Base-by-base conservation (phyloP, 2,329 filamentous ascomycete genomes). In the Aspergillus latus region DNA sequence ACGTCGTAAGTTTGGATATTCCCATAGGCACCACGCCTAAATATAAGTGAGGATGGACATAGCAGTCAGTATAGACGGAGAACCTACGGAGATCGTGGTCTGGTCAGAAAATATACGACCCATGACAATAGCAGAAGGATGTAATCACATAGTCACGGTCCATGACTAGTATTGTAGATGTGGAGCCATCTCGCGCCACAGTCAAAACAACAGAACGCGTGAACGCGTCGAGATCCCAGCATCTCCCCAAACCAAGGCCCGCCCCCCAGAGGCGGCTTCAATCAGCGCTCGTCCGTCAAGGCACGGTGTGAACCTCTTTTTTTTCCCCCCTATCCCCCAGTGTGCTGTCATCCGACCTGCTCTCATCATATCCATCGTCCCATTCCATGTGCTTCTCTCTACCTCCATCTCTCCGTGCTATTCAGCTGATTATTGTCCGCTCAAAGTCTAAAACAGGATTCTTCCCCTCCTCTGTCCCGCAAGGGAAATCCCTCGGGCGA, bases 401-500 rank as follows among this genome's bases (percentile, higher is more conserved):
- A 32, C 28, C 21, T 52, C 48, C 40, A 16, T 57, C 46, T 48
- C 44, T 40, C 49, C 30, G 46, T 52, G 42, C 49, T 43, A 13
- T 43, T 39, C 43, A 36, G 44, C 45, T 48, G 43, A 52, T 43
- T 53, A 43, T 53, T 48, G 42, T 36, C 29, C 40, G 28, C 42
- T 40, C 39, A 42, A 57, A 57, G 50, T 50, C 42, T 43, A 52
- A 58, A 48, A 56, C 51, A 58, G 49, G 56, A 53, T 52, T 32
- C 29, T 30, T 40, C 55, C 46, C 39, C 47, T 50, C 49, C 57
- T 50, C 48, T 42, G 36, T 53, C 59, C 56, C 57, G 51, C 54
- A 64, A 63, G 59, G 61, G 61, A 60, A 62, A 58, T 57, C 57
- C 59, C 55, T 62, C 61, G 61, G 63, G 39, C 52, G 45, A 64